Conservation (phyloP, 2,329 filamentous ascomycete species). For the Calonectria leucothoes region DNA sequence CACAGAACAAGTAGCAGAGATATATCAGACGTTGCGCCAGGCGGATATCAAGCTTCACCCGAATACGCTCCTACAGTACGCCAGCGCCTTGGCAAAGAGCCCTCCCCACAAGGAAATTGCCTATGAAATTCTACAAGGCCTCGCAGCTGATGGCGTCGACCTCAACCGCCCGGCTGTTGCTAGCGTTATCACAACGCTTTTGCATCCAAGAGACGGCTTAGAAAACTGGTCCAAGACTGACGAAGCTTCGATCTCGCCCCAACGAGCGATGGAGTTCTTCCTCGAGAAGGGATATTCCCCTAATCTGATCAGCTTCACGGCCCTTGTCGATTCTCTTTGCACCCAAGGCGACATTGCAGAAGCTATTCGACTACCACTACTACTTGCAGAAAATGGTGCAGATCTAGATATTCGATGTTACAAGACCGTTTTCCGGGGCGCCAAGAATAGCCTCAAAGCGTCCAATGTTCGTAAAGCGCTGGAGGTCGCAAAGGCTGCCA, state of each 20-base stretch:
- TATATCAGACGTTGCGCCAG: conserved; percentile 50
- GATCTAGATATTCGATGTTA: conserved; percentile 75
- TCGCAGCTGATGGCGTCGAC: conserved; percentile 53
- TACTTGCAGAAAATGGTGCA: conserved; percentile 58
- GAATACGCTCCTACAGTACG: conserved; percentile 61
- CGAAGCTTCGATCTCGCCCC: conserved; percentile 42
- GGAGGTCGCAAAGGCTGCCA: conserved; percentile 60
- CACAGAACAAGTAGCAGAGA: conserved; percentile 44
- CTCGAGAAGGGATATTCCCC: conserved; percentile 71
- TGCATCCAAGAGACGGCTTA: conserved; percentile 51
- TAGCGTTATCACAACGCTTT: conserved; percentile 69
- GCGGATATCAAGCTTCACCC: conserved; percentile 48
- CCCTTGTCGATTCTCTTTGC: conserved; percentile 78
- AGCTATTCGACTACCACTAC: conserved; percentile 47
- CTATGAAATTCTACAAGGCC: conserved; percentile 52
- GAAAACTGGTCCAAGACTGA: conserved; percentile 33
- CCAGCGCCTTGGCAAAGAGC: conserved; percentile 56
- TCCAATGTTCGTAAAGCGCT: conserved; percentile 58
- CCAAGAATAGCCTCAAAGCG: conserved; percentile 68
- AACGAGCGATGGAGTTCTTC: conserved; percentile 54
- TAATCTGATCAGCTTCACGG: conserved; percentile 72
- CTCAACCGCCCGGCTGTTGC: conserved; percentile 60
- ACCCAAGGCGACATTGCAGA: conserved; percentile 55
- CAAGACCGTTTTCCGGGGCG: conserved; percentile 76
- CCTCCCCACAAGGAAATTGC: conserved; percentile 54